Evolutionary conservation across 306 rosid species (phyloP), one percentile per base, ranked within the genome.

Genomic region (Parietaria judaica): DNA sequence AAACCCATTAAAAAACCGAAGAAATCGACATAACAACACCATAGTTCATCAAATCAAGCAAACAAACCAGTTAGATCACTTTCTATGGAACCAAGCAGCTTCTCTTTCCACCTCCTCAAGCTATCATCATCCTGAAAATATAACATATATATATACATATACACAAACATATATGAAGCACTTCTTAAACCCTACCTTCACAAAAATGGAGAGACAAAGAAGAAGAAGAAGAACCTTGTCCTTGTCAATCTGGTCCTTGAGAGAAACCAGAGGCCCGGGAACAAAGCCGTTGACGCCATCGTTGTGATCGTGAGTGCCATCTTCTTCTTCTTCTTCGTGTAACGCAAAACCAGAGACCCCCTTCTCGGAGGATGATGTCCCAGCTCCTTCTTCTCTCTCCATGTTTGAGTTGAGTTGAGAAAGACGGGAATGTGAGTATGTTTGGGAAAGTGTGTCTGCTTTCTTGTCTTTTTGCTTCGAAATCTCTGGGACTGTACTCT

Each of bases 71-170:
- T 77, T 51, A 86, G 58, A 76, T 91, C 95, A 43, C 80, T 82
- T 74, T 88, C 98, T 80, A 86, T 77, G 81, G 81, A 83, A 74
- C 98, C 98, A 59, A 92, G 82, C 68, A 92, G 81, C 85, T 88
- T 83, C 84, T 92, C 96, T 78, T 92, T 92, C 96, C 98, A 92
- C 84, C 95, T 88, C 76, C 98, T 82, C 46, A 92, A 81, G 83
- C 98, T 92, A 63, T 92, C 92, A 76, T 92, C 98, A 67, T 88
- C 96, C 98, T 92, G 67, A 62, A 69, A 55, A 64, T 58, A 15
- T 70, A 36, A 66, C 51, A 56, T 36, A 14, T 34, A 58, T 17
- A 53, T 31, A n/a, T 51, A 13, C 3, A 6, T 2, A 51, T 8
- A 13, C 31, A 23, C 31, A 23, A 23, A 23, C 31, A 23, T 23